phyloP scores from a whole-genome alignment of 257 asterid genomes.

The Nicotiana otophora region DNA sequence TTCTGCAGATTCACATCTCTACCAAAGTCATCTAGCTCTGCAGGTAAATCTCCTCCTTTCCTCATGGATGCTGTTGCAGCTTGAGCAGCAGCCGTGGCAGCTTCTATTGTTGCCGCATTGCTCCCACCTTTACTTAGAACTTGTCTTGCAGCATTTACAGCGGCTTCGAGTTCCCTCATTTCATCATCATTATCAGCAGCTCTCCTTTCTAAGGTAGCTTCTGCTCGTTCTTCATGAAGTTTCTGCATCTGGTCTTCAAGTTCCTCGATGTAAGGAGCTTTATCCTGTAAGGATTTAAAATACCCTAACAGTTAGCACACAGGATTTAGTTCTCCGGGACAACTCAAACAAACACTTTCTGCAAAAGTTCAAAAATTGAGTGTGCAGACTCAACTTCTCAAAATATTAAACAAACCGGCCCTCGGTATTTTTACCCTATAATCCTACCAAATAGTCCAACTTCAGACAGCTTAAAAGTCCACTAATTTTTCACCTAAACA shows the following conservation, averaged over 20 bases:
- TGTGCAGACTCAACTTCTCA: neutral
- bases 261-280: slow-evolving; percentile 90
- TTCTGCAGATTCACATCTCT: slow-evolving; percentile 75
- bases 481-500: neutral
- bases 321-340: neutral
- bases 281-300: slow-evolving; percentile 52
- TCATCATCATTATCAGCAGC: slow-evolving; percentile 76
- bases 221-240: slow-evolving; percentile 85
- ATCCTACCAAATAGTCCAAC: neutral
- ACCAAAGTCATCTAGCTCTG: slow-evolving; percentile 83
- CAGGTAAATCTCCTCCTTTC: slow-evolving; percentile 56
- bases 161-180: slow-evolving; percentile 71
- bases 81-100: slow-evolving; percentile 63
- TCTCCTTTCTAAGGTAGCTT: slow-evolving; percentile 69
- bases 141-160: slow-evolving; percentile 61
- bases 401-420: neutral
- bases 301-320: neutral
- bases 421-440: neutral
- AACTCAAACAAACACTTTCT: neutral
- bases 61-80: slow-evolving; percentile 53
- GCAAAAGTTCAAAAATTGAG: neutral
- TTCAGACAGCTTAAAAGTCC: slow-evolving; percentile 1
- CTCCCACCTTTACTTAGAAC: slow-evolving; percentile 58
- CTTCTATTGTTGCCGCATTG: slow-evolving; percentile 41
- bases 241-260: slow-evolving; percentile 89